Evolutionary conservation across 2,329 filamentous ascomycete species (phyloP).

Genomic region (Cordyceps cateniannulata): DNA sequence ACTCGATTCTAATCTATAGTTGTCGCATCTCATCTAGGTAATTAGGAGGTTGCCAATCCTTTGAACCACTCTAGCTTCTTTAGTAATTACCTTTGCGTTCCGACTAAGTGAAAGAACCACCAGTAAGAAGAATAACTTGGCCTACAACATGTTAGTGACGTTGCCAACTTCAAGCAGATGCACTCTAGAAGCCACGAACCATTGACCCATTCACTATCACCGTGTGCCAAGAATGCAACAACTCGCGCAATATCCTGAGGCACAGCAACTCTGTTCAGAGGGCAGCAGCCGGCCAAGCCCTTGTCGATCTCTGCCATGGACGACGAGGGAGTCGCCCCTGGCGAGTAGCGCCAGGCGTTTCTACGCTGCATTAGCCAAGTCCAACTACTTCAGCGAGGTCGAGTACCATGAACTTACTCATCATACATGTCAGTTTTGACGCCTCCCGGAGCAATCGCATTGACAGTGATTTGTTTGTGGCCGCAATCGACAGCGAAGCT

Average conservation of each 20-base stretch:
- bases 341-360: background rate
- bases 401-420: background rate
- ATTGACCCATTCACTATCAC: background rate
- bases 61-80: background rate
- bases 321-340: background rate
- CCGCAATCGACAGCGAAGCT: constrained; percentile 67
- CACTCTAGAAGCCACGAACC: background rate
- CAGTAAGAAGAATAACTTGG: background rate
- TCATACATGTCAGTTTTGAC: constrained; percentile 69
- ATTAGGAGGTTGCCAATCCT: background rate
- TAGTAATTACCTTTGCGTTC: background rate
- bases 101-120: background rate
- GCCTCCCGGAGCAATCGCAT: constrained; percentile 65
- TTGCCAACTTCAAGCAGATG: background rate
- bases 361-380: background rate
- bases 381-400: background rate
- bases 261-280: background rate
- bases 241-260: background rate
- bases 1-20: background rate
- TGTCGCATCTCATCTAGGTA: background rate
- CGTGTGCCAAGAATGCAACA: background rate
- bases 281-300: background rate
- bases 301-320: background rate
- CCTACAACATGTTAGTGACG: background rate
- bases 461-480: constrained; percentile 61